Conservation (phyloP, 2,329 filamentous ascomycete species). For the Zymoseptoria passerinii region DNA sequence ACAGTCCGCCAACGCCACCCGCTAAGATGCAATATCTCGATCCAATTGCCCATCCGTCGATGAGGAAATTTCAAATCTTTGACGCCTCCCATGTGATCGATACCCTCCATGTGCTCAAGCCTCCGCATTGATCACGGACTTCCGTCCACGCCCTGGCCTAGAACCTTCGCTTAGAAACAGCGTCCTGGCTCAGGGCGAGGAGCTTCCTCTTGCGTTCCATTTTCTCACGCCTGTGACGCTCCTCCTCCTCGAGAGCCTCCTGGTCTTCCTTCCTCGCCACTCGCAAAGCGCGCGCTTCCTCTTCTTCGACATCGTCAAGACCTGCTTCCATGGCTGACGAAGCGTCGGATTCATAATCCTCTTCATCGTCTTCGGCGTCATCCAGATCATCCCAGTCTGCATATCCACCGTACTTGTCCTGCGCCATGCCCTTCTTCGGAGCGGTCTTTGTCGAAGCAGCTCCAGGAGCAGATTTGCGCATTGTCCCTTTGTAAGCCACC, state of each 20-base stretch:
- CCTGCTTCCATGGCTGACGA: constrained; percentile 58
- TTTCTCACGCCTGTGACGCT: constrained; percentile 54
- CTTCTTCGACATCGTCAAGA: constrained; percentile 62
- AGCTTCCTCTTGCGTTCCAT: constrained; percentile 42
- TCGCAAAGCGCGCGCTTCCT: constrained; percentile 56
- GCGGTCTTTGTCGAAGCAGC: constrained; percentile 31
- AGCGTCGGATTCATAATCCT: constrained; percentile 66
- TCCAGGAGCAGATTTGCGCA: constrained; percentile 33
- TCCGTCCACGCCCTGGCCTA: not conserved
- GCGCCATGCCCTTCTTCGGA: constrained; percentile 27
- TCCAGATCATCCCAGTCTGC: constrained; percentile 32
- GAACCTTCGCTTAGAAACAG: constrained; percentile 26
- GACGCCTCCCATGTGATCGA: not conserved
- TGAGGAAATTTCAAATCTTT: not conserved
- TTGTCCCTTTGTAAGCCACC: constrained; percentile 39
- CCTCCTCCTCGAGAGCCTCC: constrained; percentile 55
- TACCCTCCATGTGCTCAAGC: not conserved
- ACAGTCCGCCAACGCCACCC: not conserved
- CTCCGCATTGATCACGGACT: not conserved
- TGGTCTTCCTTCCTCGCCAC: constrained; percentile 61
- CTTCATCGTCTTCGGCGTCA: constrained; percentile 48
- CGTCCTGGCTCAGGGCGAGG: constrained; percentile 27
- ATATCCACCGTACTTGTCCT: constrained; percentile 33
- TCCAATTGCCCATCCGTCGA: not conserved
- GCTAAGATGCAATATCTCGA: not conserved